Evolutionary conservation across 108 stramenopile genomes (phyloP).

Genomic region (Cyclotella distinguenda): DNA sequence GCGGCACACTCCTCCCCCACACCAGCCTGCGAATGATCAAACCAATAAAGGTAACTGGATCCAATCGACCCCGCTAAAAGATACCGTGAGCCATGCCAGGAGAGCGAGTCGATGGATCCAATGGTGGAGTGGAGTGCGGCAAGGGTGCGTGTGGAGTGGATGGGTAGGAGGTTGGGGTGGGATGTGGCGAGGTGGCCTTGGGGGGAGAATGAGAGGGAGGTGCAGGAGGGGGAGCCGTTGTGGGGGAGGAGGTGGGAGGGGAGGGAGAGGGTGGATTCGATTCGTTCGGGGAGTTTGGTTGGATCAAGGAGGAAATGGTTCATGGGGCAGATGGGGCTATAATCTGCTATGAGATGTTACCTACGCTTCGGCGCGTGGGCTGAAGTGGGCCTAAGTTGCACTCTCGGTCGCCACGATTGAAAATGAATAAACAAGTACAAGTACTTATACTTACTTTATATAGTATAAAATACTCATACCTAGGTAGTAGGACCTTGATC

Average conservation of each 20-base stretch:
- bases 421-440: too few relatives aligned
- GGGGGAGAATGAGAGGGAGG: too few relatives aligned
- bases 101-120: slow-evolving; percentile 68
- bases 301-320: slow-evolving; percentile 80
- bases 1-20: slow-evolving; percentile 20
- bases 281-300: slow-evolving; percentile 75
- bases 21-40: slow-evolving; percentile 73
- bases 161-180: background rate
- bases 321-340: too few relatives aligned
- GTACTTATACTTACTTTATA: too few relatives aligned
- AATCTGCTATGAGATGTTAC: too few relatives aligned
- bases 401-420: too few relatives aligned
- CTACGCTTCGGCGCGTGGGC: too few relatives aligned
- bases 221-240: slow-evolving; percentile 2
- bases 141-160: background rate
- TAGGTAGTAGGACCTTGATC: too few relatives aligned
- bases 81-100: slow-evolving; percentile 61
- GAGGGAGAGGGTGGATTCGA: slow-evolving; percentile 72
- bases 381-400: too few relatives aligned
- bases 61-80: slow-evolving; percentile 60
- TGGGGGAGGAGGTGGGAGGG: slow-evolving; percentile 48
- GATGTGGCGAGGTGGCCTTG: background rate
- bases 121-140: slow-evolving; percentile 6
- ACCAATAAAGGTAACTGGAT: slow-evolving; percentile 48
- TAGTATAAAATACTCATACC: too few relatives aligned